Evolutionary conservation across 2,329 filamentous ascomycete species (phyloP), one percentile per base, ranked within the genome.

Genomic region (Microsporum canis): DNA sequence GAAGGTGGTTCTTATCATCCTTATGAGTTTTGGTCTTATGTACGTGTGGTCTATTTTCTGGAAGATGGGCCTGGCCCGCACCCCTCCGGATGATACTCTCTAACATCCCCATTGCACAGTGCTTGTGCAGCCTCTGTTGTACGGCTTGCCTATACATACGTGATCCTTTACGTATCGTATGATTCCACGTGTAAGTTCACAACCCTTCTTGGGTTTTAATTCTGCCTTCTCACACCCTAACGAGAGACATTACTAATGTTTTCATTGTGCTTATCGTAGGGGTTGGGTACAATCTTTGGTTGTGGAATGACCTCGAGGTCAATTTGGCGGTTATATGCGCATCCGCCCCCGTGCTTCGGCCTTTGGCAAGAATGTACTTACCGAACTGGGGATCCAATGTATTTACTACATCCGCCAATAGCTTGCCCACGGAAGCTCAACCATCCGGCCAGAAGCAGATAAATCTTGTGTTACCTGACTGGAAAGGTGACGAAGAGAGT

Each of bases 261-360:
- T 7, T 5, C 2, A 6, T 5, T 27, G 2, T n/a, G 7, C 27
- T 31, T 51, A 8, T 8, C 8, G 29, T 33, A 66, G 65, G 65
- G 65, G 47, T 58, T 12, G 65, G 63, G 7, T 66, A 65, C 57
- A 62, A 64, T 7, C 58, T 63, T 29, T 66, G 65, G 63, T 6
- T 66, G 36, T 68, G 66, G 66, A 63, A 60, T 41, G 58, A 47
- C 6, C 33, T 68, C 39, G 66, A 68, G 49, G 62, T 64, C 27
- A 66, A 68, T 51, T 55, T 68, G 12, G 64, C 63, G n/a, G 63
- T 67, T 27, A 68, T 67, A 4, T 68, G 66, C 59, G 66, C 66
- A 8, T 67, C 64, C 12, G 23, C 65, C 23, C 66, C 66, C 10
- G 63, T 62, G n/a, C 59, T 68, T 36, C 61, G 65, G 2, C 65